Evolutionary conservation across 108 stramenopile species (phyloP).

Genomic region (Nitzschia sp.): DNA sequence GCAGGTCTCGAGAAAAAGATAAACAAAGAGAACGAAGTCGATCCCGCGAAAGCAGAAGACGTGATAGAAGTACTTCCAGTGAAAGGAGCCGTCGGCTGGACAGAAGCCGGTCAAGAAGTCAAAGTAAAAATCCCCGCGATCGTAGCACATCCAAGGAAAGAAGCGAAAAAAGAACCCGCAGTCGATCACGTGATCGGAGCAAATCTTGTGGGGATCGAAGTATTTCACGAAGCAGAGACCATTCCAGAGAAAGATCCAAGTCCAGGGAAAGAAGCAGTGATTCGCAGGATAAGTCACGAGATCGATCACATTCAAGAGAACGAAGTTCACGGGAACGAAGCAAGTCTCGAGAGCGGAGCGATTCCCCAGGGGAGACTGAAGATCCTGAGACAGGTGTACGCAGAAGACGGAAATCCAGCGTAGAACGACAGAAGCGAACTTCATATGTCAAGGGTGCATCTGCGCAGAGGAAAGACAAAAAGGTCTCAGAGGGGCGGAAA

Average conservation of each 20-base stretch:
- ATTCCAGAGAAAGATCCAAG: not conserved
- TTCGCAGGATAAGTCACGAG: no score
- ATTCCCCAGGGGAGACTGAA: not conserved
- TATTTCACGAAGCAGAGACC: not conserved
- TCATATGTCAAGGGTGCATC: slow-evolving; percentile 6
- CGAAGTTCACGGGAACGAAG: not conserved
- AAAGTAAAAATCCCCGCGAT: not conserved
- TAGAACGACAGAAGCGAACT: not conserved
- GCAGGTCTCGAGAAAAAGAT: not conserved
- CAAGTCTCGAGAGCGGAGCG: not conserved
- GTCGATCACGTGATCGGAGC: not conserved
- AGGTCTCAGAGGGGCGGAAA: slow-evolving; percentile 15
- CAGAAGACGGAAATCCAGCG: slow-evolving; percentile 2
- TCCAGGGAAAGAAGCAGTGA: not conserved
- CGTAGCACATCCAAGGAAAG: not conserved
- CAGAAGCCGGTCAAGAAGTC: no score
- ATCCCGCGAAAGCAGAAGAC: not conserved
- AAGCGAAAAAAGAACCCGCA: not conserved
- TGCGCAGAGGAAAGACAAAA: not conserved
- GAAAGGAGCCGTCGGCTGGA: no score
- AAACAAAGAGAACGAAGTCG: slow-evolving; percentile 3
- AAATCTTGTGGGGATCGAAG: not conserved
- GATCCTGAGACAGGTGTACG: not conserved
- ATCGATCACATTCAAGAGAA: not conserved
- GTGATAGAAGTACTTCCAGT: not conserved